These are phyloP conservation scores for Collariella sp. DNA, from an alignment of 495 filamentous ascomycete genomes.

Conservation along the genomic window DNA sequence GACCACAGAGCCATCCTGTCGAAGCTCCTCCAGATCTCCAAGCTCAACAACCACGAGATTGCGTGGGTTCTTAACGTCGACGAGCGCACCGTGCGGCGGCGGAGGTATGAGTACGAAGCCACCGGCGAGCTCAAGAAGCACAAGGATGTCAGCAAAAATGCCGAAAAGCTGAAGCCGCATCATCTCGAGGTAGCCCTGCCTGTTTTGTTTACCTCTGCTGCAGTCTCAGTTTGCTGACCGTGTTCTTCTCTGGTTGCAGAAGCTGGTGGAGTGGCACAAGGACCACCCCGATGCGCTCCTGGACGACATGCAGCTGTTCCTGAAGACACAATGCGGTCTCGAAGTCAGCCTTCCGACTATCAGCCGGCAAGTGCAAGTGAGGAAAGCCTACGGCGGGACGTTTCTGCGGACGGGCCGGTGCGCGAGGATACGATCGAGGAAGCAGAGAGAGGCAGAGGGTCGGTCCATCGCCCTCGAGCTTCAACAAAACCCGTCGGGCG, in stretches of 20 bases:
- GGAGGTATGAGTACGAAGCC: slow-evolving; percentile 16
- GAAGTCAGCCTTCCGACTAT: slow-evolving; percentile 21
- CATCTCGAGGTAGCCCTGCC: slow-evolving; percentile 17
- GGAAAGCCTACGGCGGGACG: slow-evolving; percentile 7
- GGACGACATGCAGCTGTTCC: slow-evolving; percentile 24
- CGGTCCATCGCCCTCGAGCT: slow-evolving; percentile 9
- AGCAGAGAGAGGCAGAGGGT: slow-evolving; percentile 13
- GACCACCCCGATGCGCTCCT: slow-evolving; percentile 21
- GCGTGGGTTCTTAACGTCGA: slow-evolving; percentile 17
- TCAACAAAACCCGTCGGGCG: not conserved
- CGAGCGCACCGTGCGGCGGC: slow-evolving; percentile 20
- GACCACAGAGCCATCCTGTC: slow-evolving; percentile 16
- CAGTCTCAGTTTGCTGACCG: not conserved
- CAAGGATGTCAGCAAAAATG: slow-evolving; percentile 24
- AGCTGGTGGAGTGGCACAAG: slow-evolving; percentile 23
- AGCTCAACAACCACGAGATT: slow-evolving; percentile 24
- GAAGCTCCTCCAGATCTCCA: slow-evolving; percentile 17
- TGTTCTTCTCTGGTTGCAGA: slow-evolving; percentile 5
- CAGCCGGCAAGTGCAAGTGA: slow-evolving; percentile 7
- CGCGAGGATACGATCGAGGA: slow-evolving; percentile 7
- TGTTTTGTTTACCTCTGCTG: not conserved
- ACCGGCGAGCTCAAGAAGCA: slow-evolving; percentile 18
- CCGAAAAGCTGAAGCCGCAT: slow-evolving; percentile 23
- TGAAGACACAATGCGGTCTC: slow-evolving; percentile 16
- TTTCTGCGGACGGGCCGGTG: slow-evolving; percentile 1